Base-by-base conservation (phyloP, 805 yeast genomes). In the Jamesozyma hellenica region DNA sequence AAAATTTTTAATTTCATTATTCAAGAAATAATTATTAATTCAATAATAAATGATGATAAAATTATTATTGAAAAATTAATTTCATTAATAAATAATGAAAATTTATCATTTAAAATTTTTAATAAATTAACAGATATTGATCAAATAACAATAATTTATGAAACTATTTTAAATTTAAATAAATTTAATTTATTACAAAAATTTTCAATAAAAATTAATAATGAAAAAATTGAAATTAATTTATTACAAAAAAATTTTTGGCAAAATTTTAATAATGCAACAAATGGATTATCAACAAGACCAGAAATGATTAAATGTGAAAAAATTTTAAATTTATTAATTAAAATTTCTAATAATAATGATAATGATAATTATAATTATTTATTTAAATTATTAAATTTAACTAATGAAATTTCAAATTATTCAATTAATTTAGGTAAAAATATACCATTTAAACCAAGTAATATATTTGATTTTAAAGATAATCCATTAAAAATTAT, bases 231-330 rank as follows among this genome's bases (percentile, higher is more conserved):
- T 10, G 50, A 52, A 15, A 42, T 39, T 11, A 36, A 33, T 3
- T 15, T 39, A 1, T 40, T 63, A 7, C 47, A 54, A 13, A 54
- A 55, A 28, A 54, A 58, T 44, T 69, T 69, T 40, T 65, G 72
- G 66, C 56, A 58, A 27, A 65, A 64, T 39, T 69, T 63, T 46
- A 68, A 69, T 36, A 51, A 50, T 27, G 71, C 74, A 0, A 50
- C 71, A 1, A 68, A 64, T 46, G 70, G 73, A 4, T 55, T 61
- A 19, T 51, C 53, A 21, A 47, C 58, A 4, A 53, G 67, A 39
- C 70, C 70, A 4, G 65, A 64, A 16, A 56, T 71, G 54, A 52
- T 50, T 25, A 63, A 63, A 29, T 71, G 71, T 0, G 44, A 50
- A 17, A 52, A 48, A 36, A 50, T 58, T 0, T 43, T 63, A 12